Evolutionary conservation across 2,329 filamentous ascomycete genomes (phyloP).

Genomic region (Albifimbria verrucaria): DNA sequence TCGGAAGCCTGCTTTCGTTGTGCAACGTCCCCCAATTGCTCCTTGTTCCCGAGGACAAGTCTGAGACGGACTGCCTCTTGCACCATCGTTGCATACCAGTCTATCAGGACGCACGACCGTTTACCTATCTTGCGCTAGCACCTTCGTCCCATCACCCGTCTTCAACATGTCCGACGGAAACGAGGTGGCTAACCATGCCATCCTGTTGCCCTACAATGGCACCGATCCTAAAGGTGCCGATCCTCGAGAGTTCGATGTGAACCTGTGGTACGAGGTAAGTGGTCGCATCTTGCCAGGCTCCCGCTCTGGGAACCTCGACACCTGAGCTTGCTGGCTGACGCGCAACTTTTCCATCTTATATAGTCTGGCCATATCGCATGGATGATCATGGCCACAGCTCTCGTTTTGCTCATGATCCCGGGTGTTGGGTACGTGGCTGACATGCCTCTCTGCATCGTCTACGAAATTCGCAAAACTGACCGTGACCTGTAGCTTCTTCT

Average conservation of each 20-base stretch:
- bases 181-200: slow-evolving; percentile 44
- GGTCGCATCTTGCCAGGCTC: too few relatives aligned
- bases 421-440: slow-evolving; percentile 64
- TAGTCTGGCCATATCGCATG: slow-evolving; percentile 81
- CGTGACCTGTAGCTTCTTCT: slow-evolving; percentile 65
- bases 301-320: too few relatives aligned
- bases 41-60: too few relatives aligned
- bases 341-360: not conserved
- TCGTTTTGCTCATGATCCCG: slow-evolving; percentile 90
- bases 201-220: slow-evolving; percentile 60
- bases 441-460: slow-evolving; percentile 1
- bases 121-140: too few relatives aligned
- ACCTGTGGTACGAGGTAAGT: slow-evolving; percentile 74
- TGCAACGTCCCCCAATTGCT: too few relatives aligned
- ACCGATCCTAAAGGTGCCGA: slow-evolving; percentile 64
- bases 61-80: too few relatives aligned
- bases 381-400: slow-evolving; percentile 76
- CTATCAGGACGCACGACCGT: too few relatives aligned
- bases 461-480: slow-evolving; percentile 8
- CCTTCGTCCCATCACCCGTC: slow-evolving; percentile 2
- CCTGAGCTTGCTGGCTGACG: not conserved
- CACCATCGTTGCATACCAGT: too few relatives aligned
- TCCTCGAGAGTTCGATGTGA: slow-evolving; percentile 65
- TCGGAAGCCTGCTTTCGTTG: too few relatives aligned
- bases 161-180: slow-evolving; percentile 27